A percentile compares a stretch with the other conserved stretches of the same genome.
These are phyloP conservation scores for Dioszegia aurantiaca DNA, from an alignment of 768 basidiomycete genomes.

Conservation along the genomic window DNA sequence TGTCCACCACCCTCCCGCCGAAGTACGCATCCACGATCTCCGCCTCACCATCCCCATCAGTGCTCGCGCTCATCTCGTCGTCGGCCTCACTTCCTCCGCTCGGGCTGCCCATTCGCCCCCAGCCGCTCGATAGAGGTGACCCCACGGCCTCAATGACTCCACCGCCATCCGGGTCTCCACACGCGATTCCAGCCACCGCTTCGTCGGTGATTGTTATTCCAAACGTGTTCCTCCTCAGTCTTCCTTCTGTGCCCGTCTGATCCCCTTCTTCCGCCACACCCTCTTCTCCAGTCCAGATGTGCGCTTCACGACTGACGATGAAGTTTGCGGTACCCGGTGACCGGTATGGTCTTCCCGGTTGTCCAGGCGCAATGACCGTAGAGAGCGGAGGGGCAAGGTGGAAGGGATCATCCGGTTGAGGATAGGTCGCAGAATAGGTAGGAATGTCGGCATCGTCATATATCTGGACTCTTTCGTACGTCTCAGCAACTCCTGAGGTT, in stretches of 20 bases:
- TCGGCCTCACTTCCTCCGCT: constrained; percentile 5
- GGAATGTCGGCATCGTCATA: constrained; percentile 11
- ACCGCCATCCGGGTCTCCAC: not conserved
- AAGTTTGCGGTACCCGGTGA: constrained; percentile 29
- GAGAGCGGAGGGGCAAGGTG: not conserved
- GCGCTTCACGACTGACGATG: constrained; percentile 12
- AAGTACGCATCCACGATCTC: not conserved
- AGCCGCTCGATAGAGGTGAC: not conserved
- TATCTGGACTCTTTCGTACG: not conserved
- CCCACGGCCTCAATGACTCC: not conserved
- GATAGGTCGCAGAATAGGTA: constrained; percentile 9
- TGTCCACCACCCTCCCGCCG: not conserved
- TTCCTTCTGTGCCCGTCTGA: constrained; percentile 4
- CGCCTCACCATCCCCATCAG: not conserved
- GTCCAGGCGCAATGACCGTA: not conserved
- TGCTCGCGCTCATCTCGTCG: constrained; percentile 6
- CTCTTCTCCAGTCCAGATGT: not conserved
- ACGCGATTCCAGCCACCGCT: no score
- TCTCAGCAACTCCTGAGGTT: not conserved
- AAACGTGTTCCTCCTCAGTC: constrained; percentile 8
- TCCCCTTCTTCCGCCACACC: not conserved
- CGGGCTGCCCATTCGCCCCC: not conserved
- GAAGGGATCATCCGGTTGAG: constrained; percentile 16
- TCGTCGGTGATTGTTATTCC: not conserved
- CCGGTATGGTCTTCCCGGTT: constrained; percentile 21